Percentiles rank a stretch among this genome's conserved stretches.
Conservation (phyloP, 2,329 filamentous ascomycete species). For the Metarhizium anisopliae region DNA sequence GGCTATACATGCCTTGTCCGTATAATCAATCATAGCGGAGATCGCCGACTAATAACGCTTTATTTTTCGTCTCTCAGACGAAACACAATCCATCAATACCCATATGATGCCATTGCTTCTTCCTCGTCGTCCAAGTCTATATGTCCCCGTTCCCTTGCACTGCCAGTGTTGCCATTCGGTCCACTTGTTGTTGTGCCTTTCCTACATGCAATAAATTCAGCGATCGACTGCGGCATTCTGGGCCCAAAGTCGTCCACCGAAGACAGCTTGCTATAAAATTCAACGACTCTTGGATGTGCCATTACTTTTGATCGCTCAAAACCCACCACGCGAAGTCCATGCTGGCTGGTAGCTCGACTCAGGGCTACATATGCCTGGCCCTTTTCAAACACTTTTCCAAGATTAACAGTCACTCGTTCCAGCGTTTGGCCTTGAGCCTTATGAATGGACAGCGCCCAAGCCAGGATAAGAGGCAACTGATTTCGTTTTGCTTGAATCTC, state of each 20-base stretch:
- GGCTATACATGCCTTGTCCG: neutral
- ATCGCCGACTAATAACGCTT: neutral
- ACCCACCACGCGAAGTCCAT: slow-evolving; percentile 75
- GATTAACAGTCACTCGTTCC: slow-evolving; percentile 87
- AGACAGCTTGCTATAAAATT: slow-evolving; percentile 77
- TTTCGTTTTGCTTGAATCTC: slow-evolving; percentile 82
- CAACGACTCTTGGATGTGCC: slow-evolving; percentile 79
- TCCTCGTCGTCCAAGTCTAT: slow-evolving; percentile 40
- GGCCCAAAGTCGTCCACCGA: slow-evolving; percentile 41
- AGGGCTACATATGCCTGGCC: slow-evolving; percentile 96
- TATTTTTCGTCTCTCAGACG: neutral
- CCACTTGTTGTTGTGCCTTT: slow-evolving; percentile 16
- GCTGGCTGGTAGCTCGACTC: slow-evolving; percentile 81
- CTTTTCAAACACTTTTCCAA: slow-evolving; percentile 90
- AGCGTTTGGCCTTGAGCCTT: slow-evolving; percentile 95
- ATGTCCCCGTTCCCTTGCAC: slow-evolving; percentile 9
- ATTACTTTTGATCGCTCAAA: slow-evolving; percentile 90
- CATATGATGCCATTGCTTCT: slow-evolving; percentile 38
- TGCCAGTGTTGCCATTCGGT: slow-evolving; percentile 5
- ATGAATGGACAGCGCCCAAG: slow-evolving; percentile 95
- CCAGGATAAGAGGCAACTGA: slow-evolving; percentile 81
- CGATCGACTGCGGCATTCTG: slow-evolving; percentile 28
- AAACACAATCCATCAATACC: slow-evolving; percentile 17
- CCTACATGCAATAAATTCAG: slow-evolving; percentile 29
- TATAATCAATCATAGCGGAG: neutral